Evolutionary conservation across 2,329 filamentous ascomycete genomes (phyloP), one percentile per base, ranked within the genome.

Genomic region (Fusarium decemcellulare): DNA sequence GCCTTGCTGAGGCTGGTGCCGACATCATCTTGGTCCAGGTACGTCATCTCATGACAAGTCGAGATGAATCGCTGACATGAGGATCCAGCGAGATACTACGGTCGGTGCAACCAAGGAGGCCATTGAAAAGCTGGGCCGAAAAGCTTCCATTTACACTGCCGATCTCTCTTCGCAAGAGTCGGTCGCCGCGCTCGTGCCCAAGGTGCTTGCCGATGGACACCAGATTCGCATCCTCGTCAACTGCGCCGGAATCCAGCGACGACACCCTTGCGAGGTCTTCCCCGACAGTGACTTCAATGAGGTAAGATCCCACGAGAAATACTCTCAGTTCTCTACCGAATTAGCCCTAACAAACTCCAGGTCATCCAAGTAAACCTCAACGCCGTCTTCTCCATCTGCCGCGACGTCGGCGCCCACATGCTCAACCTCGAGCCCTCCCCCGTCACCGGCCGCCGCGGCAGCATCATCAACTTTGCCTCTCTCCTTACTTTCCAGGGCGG

Each of bases 351-450:
- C 57, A 30, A 15, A 12, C 12, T 27, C 4, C 18, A 86, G 86
- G 92, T 97, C 32, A 83, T 97, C 43, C 93, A 97, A 83, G 92
- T 97, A 52, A 98, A 98, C 81, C 88, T 97, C 47, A 92, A 88
- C 76, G 87, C 92, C 44, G 93, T 96, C 57, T 97, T 97, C 82
- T 89, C 89, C 1, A 85, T 97, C 59, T 88, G 89, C 81, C 90
- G 93, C 64, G 93, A 95, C 78, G 86, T 93, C 15, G 93, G 93
- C 68, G 90, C 90, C 14, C 92, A 95, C 82, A 94, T 96, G 89
- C 89, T 96, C 30, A 77, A 80, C 2, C 87, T 90, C 14, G 76
- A 80, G 7, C 80, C 82, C 1, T 84, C 82, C 0, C 72, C 80
- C 9, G 73, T 81, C 30, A 86, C 84, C 5, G 86, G 86, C 54